Conservation (phyloP, 805 yeast genomes). For the Candida alai region DNA sequence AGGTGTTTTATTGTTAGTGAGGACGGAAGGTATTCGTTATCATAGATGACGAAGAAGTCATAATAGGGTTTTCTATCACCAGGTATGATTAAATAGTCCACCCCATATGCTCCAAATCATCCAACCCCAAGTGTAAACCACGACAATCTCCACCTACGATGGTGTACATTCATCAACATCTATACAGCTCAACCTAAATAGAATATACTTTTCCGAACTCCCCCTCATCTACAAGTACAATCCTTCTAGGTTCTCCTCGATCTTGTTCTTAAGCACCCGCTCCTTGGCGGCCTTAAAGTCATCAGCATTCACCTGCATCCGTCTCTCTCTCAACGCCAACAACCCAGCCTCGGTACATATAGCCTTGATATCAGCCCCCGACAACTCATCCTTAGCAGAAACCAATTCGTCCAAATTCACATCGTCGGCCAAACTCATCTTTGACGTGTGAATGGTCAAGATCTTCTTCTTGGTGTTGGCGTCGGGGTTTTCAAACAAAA, state of each 20-base stretch:
- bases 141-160: no score
- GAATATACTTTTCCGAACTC: no score
- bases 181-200: no score
- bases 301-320: conserved; percentile 95
- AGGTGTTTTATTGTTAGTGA: no score
- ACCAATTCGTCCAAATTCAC: conserved; percentile 88
- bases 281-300: conserved; percentile 94
- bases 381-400: conserved; percentile 85
- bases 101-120: no score
- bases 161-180: no score
- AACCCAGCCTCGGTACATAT: conserved; percentile 97
- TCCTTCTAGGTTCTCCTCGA: conserved; percentile 94
- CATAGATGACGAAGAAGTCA: no score
- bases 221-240: conserved; percentile 71
- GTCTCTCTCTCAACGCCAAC: conserved; percentile 90
- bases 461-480: conserved; percentile 90
- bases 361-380: conserved; percentile 97
- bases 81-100: no score
- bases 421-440: conserved; percentile 86
- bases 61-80: no score
- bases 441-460: conserved; percentile 84
- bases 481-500: conserved; percentile 93
- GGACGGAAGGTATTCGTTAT: no score
- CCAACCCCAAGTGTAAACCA: no score
- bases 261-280: conserved; percentile 92